Evolutionary conservation across 805 yeast species (phyloP), one percentile per base, ranked within the genome.

Genomic region (Candida fluviatilis): DNA sequence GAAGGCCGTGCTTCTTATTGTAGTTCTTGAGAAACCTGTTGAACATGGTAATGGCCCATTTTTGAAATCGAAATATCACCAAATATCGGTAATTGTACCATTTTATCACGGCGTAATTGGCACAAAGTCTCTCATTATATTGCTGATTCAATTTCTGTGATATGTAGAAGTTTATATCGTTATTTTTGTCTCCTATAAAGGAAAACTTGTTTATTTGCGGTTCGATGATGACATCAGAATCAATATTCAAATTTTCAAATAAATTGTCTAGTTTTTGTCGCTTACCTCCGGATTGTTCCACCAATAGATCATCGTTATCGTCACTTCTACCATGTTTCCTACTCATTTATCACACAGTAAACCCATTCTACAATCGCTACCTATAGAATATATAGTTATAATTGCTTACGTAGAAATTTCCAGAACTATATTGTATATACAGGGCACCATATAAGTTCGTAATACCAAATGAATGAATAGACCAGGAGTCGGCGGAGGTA

Each of bases 31-130:
- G 46, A 44, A 65, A 68, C 17, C 50, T 35, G 44, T 65, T 66
- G 48, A 67, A 66, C 37, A 68, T 46, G 27, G 65, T 46, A 11
- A 59, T 35, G 8, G 56, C 49, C 73, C 73, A 68, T 31, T 36
- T 27, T 40, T 66, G 66, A 42, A 64, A 65, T 27, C 50, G 54
- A 19, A 46, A 48, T 2, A 50, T 41, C 12, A 67, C 37, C 15
- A 67, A 16, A 8, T 50, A 39, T n/a, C 45, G 36, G n/a, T 52
- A 54, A 39, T 50, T 54, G 38, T 52, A 54, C 52, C 61, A 57
- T 18, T 34, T 46, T 15, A 63, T 46, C 13, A 66, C 31, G 4
- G 39, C 15, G 18, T 21, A 30, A 18, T 30, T 13, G 11, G 39
- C 14, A 21, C 23, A 4, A 15, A 36, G 24, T 13, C 15, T n/a